phyloP scores from a whole-genome alignment of 208 protist species.

The Acanthamoeba healyi region DNA sequence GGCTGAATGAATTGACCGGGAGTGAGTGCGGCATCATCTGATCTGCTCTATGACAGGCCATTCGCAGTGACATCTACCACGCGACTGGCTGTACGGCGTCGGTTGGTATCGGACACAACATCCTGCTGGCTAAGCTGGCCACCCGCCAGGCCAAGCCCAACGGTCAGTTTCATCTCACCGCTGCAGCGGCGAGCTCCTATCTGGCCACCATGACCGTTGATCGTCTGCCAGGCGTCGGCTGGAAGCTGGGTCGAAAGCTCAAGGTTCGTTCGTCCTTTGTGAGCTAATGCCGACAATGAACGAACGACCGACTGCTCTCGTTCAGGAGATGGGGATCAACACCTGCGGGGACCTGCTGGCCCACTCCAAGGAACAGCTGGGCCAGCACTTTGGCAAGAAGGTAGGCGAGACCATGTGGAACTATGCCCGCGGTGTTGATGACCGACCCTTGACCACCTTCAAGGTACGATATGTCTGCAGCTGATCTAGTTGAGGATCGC shows the following conservation, averaged over 20 bases:
- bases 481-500: not conserved
- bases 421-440: conserved; percentile 59
- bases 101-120: conserved; percentile 80
- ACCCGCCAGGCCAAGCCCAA: conserved; percentile 82
- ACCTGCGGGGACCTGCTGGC: conserved; percentile 70
- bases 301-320: not conserved
- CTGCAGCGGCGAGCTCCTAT: not conserved
- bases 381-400: conserved; percentile 70
- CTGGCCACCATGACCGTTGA: conserved; percentile 8
- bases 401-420: conserved; percentile 70
- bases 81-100: conserved; percentile 77
- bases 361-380: conserved; percentile 38
- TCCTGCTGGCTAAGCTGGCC: conserved; percentile 82
- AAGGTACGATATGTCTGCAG: not conserved
- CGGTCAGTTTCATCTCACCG: conserved; percentile 72
- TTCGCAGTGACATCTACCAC: conserved; percentile 45
- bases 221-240: conserved; percentile 77
- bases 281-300: too few species aligned
- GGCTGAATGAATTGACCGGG: not conserved
- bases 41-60: not conserved
- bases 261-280: not conserved
- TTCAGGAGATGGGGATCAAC: conserved; percentile 9
- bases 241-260: conserved; percentile 18
- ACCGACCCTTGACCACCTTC: conserved; percentile 36
- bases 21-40: too few species aligned